Base-by-base conservation (phyloP, 2,329 filamentous ascomycete genomes). In the Diaporthe batatas region DNA sequence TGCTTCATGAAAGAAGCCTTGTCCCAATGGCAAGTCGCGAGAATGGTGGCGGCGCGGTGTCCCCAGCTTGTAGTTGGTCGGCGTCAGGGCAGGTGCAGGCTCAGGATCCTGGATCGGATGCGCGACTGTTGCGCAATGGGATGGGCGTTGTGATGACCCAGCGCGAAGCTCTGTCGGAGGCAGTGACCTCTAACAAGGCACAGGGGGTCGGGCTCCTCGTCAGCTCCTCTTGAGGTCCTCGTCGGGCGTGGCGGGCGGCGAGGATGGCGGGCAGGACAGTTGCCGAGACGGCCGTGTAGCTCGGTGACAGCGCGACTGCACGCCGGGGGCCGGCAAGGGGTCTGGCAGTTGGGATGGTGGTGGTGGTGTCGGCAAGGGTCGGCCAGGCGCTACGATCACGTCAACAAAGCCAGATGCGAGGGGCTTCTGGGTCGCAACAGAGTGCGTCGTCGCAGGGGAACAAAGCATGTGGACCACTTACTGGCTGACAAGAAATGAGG, bases 1-100 rank as follows among this genome's bases (percentile, higher is more conserved):
- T 73, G 59, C 73, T 72, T 74, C 73, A 74, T 74, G 73, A 74
- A 74, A 72, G 73, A 70, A 68, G 59, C 57, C 68, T 73, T 51
- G 70, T 62, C 67, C 68, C 67, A 67, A 71, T 42, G 71, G 51
- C 67, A 64, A 54, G 53, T 68, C 64, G 68, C 71, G 73, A 65
- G 65, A 32, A 55, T 11, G 16, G 53, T 49, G 49, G 21, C 36
- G 54, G 65, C 64, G 58, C 25, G 47, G 25, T 42, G 34, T 25
- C 36, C 32, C 34, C 32, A 59, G 47, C 34, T 53, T 32, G 36
- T 70, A 53, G 39, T 47, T 25, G 55, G 14, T 47, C 12, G 34
- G 14, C 32, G 59, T 53, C 54, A 47, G 47, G 59, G 32, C 16
- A 21, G 23, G 7, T 23, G 55, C 32, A 8, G 51, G 49, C 32